These are phyloP conservation scores for Russula griseocarnosa DNA, from an alignment of 768 basidiomycete genomes.

Conservation along the genomic window DNA sequence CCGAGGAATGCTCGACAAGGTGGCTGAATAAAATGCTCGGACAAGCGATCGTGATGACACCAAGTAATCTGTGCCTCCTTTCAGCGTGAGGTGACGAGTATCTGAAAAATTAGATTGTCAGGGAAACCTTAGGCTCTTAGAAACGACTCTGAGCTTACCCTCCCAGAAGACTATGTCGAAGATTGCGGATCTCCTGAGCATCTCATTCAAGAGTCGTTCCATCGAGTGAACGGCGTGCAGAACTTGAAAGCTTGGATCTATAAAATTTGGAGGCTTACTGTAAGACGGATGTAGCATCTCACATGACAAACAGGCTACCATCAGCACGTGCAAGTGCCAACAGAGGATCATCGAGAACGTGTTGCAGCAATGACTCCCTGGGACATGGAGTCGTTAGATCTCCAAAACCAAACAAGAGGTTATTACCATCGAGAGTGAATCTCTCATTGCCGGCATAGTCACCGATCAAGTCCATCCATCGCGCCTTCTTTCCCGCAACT, in stretches of 20 bases:
- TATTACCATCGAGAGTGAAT: constrained; percentile 60
- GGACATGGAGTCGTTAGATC: neutral
- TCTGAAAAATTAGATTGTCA: constrained; percentile 35
- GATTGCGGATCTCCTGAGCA: constrained; percentile 46
- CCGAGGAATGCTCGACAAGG: constrained; percentile 33
- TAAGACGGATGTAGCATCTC: neutral
- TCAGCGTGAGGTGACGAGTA: constrained; percentile 42
- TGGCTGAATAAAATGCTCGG: constrained; percentile 50
- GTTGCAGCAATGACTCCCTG: constrained; percentile 60
- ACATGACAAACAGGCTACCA: constrained; percentile 36
- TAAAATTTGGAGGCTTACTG: neutral
- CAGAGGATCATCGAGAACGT: constrained; percentile 57
- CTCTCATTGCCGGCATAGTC: constrained; percentile 66
- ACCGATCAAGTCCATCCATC: constrained; percentile 69
- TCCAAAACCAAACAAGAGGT: neutral
- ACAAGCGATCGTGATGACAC: constrained; percentile 51
- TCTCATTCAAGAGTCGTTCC: constrained; percentile 49
- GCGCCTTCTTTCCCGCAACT: constrained; percentile 36
- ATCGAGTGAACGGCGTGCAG: constrained; percentile 55
- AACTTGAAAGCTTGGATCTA: constrained; percentile 58
- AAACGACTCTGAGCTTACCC: constrained; percentile 35
- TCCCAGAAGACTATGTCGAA: constrained; percentile 67
- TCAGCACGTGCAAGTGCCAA: constrained; percentile 49
- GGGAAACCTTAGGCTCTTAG: constrained; percentile 6
- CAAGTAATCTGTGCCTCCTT: constrained; percentile 39